Conservation (phyloP, 73 alveolate species). For the Symbiodinium natans region DNA sequence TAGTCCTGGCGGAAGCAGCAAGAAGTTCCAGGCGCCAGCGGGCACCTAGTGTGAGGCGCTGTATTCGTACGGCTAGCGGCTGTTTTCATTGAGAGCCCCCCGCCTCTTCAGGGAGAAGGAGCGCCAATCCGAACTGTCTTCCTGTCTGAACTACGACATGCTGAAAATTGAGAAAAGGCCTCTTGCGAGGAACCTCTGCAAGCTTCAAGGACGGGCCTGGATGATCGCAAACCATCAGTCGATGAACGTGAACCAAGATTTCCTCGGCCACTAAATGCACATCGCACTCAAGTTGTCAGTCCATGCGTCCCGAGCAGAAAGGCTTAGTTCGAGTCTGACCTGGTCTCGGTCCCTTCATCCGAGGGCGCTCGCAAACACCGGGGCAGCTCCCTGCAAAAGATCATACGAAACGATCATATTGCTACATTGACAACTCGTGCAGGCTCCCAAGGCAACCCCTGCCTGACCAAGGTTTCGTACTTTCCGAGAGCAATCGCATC, state of each 20-base stretch:
- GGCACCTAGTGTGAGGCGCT: slow-evolving; percentile 29
- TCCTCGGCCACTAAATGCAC: too few species aligned
- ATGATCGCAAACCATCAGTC: slow-evolving; percentile 20
- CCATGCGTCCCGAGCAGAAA: too few species aligned
- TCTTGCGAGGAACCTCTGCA: not conserved
- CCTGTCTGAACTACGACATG: not conserved
- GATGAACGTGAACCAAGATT: slow-evolving; percentile 15
- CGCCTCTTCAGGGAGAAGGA: slow-evolving; percentile 55
- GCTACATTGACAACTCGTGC: too few species aligned
- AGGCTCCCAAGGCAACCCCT: too few species aligned
- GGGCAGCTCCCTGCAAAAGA: slow-evolving; percentile 28
- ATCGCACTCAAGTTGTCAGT: not conserved
- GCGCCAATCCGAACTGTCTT: slow-evolving; percentile 35
- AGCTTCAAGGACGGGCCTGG: not conserved
- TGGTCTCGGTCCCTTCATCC: not conserved
- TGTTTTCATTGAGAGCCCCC: too few species aligned
- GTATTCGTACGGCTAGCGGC: too few species aligned
- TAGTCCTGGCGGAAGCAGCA: slow-evolving; percentile 54
- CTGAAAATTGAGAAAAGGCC: too few species aligned
- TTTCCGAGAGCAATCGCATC: slow-evolving; percentile 31
- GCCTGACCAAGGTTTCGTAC: slow-evolving; percentile 38
- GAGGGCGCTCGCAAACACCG: slow-evolving; percentile 13
- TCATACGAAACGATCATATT: too few species aligned
- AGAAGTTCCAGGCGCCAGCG: slow-evolving; percentile 12
- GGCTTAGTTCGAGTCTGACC: too few species aligned